Base-by-base conservation (phyloP, 2,329 filamentous ascomycete species). In the Emydomyces testavorans region DNA sequence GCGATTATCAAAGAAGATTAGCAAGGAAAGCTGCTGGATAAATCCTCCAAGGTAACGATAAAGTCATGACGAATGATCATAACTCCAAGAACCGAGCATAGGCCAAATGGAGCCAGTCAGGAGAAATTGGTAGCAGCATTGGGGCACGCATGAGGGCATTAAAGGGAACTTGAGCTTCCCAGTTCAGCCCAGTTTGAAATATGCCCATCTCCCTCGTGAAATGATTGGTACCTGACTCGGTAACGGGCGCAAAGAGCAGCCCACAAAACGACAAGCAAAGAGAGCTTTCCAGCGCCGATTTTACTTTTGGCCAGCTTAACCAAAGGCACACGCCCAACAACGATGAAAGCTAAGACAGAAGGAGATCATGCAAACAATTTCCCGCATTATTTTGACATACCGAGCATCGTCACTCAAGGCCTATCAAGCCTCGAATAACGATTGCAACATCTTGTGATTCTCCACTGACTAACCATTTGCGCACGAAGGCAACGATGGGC, bases 141-240 rank as follows among this genome's bases (percentile, higher is more conserved):
- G 37, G 5, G 28, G 5, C 11, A 36, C 13, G 26, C 3, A 44
- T 18, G 26, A 50, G 45, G 34, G 36, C 18, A 20, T 47, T 21
- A 29, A 21, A 36, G 43, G n/a, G n/a, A n/a, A n/a, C n/a, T 37
- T 35, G 39, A 36, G 44, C 43, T 48, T 43, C 37, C 37, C 34
- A n/a, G 39, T 45, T 38, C 38, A 26, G 47, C 21, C 50, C 20
- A 10, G 18, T 34, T 52, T 37, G 39, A 46, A 52, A 52, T 29
- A 18, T 36, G 18, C 41, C 41, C 42, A 42, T 31, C 35, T 29
- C 16, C 28, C 24, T n/a, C 24, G 23, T 13, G 28, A n/a, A 28
- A 37, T 48, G 43, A 52, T 52, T 50, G 50, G 50, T 40, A 24
- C 24, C 31, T 42, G 20, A 39, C 45, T 45, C 29, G 46, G 38